A percentile compares a stretch with the other conserved stretches of the same genome.
Conservation (phyloP, 2,329 filamentous ascomycete genomes). For the Orbilia quercus region DNA sequence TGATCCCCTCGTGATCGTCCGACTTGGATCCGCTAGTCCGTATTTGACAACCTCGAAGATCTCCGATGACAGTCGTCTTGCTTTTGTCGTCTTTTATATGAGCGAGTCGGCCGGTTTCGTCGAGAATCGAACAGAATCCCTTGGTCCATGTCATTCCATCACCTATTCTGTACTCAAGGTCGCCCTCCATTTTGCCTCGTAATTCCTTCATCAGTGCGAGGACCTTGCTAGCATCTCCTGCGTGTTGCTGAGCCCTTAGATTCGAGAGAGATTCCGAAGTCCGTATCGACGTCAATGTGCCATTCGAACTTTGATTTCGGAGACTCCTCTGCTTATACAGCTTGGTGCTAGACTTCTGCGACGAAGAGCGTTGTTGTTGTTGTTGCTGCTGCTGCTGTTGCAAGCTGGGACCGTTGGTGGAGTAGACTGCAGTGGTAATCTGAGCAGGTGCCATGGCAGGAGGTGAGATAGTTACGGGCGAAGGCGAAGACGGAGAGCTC, state of each 20-base stretch:
- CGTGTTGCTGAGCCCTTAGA: slow-evolving; percentile 6
- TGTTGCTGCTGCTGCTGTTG: too few relatives aligned
- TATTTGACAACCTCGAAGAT: slow-evolving; percentile 79
- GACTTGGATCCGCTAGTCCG: slow-evolving; percentile 67
- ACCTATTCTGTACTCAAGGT: slow-evolving; percentile 76
- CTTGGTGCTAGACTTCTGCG: slow-evolving; percentile 31
- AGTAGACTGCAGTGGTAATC: slow-evolving; percentile 40
- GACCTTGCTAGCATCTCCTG: slow-evolving; percentile 77
- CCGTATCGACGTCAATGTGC: slow-evolving; percentile 20
- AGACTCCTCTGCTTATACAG: slow-evolving; percentile 34
- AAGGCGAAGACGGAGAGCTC: slow-evolving; percentile 28
- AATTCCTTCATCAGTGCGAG: slow-evolving; percentile 80
- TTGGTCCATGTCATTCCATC: slow-evolving; percentile 73
- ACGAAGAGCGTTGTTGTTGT: neutral
- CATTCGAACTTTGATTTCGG: slow-evolving; percentile 31
- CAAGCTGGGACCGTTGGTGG: slow-evolving; percentile 20
- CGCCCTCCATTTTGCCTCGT: slow-evolving; percentile 82
- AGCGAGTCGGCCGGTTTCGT: slow-evolving; percentile 78
- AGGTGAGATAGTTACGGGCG: neutral
- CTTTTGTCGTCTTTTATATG: slow-evolving; percentile 77
- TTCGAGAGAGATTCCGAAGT: slow-evolving; percentile 43
- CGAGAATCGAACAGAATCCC: slow-evolving; percentile 82
- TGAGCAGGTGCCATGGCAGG: slow-evolving; percentile 16
- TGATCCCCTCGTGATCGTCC: slow-evolving; percentile 58
- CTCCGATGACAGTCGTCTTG: slow-evolving; percentile 73